A percentile compares a stretch with the other conserved stretches of the same genome.
These are phyloP conservation scores for Cenchrus fungigraminus DNA, from an alignment of 176 grass and related monocot genomes.

Conservation along the genomic window DNA sequence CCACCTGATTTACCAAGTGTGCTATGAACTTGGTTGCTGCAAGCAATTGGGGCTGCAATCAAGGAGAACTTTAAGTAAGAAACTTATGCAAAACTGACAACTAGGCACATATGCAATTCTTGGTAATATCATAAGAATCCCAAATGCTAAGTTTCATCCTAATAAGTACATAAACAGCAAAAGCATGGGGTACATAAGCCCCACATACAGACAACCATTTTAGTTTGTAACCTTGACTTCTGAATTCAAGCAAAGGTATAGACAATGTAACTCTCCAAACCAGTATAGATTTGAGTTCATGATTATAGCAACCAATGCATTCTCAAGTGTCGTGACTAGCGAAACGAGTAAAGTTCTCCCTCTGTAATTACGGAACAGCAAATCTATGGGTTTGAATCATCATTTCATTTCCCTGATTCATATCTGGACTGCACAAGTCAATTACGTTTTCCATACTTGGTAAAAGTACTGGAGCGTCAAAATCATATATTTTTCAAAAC, in stretches of 20 bases:
- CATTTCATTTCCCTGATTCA: conserved; percentile 5
- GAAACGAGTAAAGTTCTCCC: background rate
- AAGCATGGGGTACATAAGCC: background rate
- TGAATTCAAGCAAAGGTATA: background rate
- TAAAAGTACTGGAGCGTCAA: too few species aligned
- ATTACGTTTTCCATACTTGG: background rate
- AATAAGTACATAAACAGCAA: background rate
- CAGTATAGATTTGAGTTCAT: background rate
- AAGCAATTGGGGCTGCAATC: conserved; percentile 85
- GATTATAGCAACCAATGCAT: background rate
- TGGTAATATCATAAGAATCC: background rate
- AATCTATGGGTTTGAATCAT: too few species aligned
- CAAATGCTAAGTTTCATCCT: background rate
- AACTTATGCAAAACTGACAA: conserved; percentile 10
- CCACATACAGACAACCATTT: background rate
- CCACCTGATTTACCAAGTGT: conserved; percentile 96
- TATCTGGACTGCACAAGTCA: background rate
- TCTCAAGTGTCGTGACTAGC: background rate
- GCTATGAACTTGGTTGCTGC: conserved; percentile 96
- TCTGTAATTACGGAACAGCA: background rate
- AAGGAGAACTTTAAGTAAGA: conserved; percentile 28
- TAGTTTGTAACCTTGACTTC: too few species aligned
- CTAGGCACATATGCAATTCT: background rate
- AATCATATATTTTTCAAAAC: background rate
- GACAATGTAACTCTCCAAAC: conserved; percentile 11